Percentiles rank a stretch among this genome's conserved stretches.
Conservation (phyloP, 1,284 basidiomycete genomes). For the Ceratobasidium theobromae region DNA sequence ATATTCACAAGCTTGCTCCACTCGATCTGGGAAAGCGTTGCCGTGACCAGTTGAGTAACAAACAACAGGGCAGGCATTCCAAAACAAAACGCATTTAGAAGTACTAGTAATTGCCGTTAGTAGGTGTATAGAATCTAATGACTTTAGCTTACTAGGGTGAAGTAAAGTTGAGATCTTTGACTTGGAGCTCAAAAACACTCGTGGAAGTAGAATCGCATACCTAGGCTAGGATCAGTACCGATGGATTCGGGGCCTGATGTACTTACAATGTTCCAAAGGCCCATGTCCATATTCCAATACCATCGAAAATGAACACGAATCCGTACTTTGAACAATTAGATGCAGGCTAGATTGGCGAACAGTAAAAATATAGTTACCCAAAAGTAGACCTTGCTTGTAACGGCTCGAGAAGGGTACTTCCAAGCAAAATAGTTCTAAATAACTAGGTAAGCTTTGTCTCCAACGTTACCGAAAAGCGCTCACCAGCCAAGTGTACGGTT, state of each 20-base stretch:
- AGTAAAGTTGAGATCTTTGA: not conserved
- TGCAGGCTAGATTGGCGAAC: not conserved
- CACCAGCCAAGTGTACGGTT: conserved; percentile 18
- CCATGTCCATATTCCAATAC: conserved; percentile 7
- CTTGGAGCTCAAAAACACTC: not conserved
- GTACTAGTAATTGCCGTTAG: not conserved
- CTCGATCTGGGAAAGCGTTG: not conserved
- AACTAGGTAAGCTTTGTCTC: not conserved
- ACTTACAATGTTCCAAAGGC: conserved; percentile 18
- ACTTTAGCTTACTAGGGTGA: not conserved
- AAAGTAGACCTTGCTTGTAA: conserved; percentile 18
- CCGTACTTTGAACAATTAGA: not conserved
- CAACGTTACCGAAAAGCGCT: not conserved
- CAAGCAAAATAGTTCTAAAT: conserved; percentile 11
- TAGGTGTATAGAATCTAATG: not conserved
- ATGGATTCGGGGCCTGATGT: not conserved
- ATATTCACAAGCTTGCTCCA: conserved; percentile 4
- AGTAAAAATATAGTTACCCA: not conserved
- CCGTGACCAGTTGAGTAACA: not conserved
- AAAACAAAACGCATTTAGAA: conserved; percentile 1
- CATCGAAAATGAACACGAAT: conserved; percentile 7
- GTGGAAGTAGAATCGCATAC: conserved; percentile 2
- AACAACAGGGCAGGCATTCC: not conserved
- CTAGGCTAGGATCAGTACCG: not conserved
- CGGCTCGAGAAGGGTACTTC: not conserved